Base-by-base conservation (phyloP, 805 yeast genomes). In the Vanderwaltozyma tropicalis region DNA sequence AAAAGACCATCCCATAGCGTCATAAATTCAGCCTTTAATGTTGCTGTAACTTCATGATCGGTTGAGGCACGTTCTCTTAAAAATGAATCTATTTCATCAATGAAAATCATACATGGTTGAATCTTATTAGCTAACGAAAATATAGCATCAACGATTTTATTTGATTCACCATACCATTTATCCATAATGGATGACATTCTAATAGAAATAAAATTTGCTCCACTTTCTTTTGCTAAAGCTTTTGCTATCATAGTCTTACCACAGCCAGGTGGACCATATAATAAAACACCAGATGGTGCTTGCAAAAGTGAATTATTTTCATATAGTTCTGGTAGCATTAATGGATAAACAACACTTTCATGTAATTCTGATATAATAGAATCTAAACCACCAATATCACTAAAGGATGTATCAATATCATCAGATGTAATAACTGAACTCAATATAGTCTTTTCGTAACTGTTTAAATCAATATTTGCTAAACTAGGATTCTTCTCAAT, bases 211-310 rank as follows among this genome's bases (percentile, higher is more conserved):
- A 89, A 89, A 49, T 80, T 86, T 0, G 97, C 97, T 1, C 85
- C 86, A 47, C 94, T 79, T 58, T 88, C 96, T 39, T 76, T 72
- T 1, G 97, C 97, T 28, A 89, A 71, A 0, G 96, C 96, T 60
- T 88, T 89, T 9, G 96, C 97, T 49, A 89, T 67, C 96, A 89
- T 85, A 3, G 97, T 89, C 62, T 89, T 89, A 39, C 97, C 97
- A 59, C 96, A 89, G 0, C 97, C 97, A 0, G 97, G 97, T 3
- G 97, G 96, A 0, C 97, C 97, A 54, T 85, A 79, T 34, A 88
- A 68, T 26, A 89, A 63, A 3, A 89, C 96, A 29, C 98, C 98
- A 53, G 85, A 87, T 2, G 98, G 98, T 1, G 95, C 89, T 52
- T 82, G 85, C 19, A 89, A 65, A 37, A 89, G 67, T 37, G 85